phyloP scores from a whole-genome alignment of 495 filamentous ascomycete genomes.

The Aspergillus bridgeri region DNA sequence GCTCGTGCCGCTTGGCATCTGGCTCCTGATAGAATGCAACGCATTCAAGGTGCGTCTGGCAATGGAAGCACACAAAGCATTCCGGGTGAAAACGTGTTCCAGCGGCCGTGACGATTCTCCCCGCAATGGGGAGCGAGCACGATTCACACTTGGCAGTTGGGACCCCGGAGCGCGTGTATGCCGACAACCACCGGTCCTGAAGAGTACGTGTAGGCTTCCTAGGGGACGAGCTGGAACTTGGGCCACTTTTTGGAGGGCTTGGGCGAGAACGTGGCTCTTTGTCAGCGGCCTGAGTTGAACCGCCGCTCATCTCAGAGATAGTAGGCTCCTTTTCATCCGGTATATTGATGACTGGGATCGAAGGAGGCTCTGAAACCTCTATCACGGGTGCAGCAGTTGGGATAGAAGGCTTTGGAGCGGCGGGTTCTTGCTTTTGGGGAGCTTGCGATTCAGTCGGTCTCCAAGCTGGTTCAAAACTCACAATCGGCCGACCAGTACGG shows the following conservation, averaged over 20 bases:
- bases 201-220: constrained; percentile 24
- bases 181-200: constrained; percentile 36
- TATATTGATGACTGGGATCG: constrained; percentile 62
- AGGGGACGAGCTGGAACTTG: constrained; percentile 15
- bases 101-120: constrained; percentile 82
- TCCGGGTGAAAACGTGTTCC: constrained; percentile 84
- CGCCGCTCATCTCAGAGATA: constrained; percentile 32
- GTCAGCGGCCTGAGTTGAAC: constrained; percentile 12
- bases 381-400: constrained; percentile 48
- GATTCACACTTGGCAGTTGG: constrained; percentile 77
- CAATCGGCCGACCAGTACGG: constrained; percentile 79
- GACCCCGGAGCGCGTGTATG: constrained; percentile 52
- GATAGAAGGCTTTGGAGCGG: constrained; percentile 30
- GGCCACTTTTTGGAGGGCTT: constrained; percentile 19
- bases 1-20: constrained; percentile 59
- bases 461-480: constrained; percentile 86
- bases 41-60: constrained; percentile 82
- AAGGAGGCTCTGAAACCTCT: constrained; percentile 50
- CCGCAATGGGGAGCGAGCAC: constrained; percentile 79
- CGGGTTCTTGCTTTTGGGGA: constrained; percentile 14
- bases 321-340: constrained; percentile 46
- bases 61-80: constrained; percentile 89
- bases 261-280: constrained; percentile 18
- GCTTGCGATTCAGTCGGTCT: constrained; percentile 50
- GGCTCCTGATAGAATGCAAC: constrained; percentile 96